Evolutionary conservation across 306 rosid genomes (phyloP).

Genomic region (Boehmeria nivea): DNA sequence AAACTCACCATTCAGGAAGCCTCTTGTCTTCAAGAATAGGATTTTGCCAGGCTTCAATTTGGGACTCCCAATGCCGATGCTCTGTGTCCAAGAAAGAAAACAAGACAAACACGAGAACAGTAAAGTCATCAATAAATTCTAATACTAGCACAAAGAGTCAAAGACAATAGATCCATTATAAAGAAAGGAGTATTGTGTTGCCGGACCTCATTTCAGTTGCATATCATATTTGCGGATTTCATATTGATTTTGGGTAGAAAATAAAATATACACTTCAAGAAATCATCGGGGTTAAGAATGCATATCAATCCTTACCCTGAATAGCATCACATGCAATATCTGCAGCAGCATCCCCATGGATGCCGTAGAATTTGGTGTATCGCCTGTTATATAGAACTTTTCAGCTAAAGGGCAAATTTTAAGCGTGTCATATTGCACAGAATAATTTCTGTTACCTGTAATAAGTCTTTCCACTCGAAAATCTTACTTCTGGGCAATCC

Average conservation of each 20-base stretch:
- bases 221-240: too few species aligned
- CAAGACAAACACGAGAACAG: conserved; percentile 5
- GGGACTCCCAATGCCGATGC: conserved; percentile 74
- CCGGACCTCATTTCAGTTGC: too few species aligned
- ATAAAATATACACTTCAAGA: too few species aligned
- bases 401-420: conserved; percentile 18
- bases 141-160: too few species aligned
- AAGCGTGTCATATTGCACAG: conserved; percentile 12
- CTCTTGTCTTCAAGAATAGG: conserved; percentile 88
- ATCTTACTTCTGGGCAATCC: conserved; percentile 87
- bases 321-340: conserved; percentile 85
- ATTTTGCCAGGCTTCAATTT: conserved; percentile 93
- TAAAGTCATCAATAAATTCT: conserved; percentile 2
- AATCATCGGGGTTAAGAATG: too few species aligned
- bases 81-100: conserved; percentile 30
- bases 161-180: too few species aligned
- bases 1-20: conserved; percentile 86
- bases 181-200: too few species aligned
- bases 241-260: too few species aligned
- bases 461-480: conserved; percentile 53
- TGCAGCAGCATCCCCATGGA: conserved; percentile 73
- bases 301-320: conserved; percentile 40
- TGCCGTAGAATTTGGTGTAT: conserved; percentile 82
- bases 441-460: conserved; percentile 48
- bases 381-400: conserved; percentile 55